Evolutionary conservation across 2,329 filamentous ascomycete species (phyloP).

Genomic region (Aspergillus ibericus): DNA sequence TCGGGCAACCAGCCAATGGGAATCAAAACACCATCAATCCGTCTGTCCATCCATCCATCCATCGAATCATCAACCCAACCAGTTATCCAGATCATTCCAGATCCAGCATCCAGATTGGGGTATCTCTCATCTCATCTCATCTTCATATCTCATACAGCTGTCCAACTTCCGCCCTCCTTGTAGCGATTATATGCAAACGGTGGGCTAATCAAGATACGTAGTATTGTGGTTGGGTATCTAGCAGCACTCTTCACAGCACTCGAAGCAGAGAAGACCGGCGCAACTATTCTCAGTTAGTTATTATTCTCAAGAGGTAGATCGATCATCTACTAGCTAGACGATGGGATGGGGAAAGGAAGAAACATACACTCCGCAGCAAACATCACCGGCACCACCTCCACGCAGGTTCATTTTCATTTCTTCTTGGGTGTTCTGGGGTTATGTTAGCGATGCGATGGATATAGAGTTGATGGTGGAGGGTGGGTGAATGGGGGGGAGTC

Average conservation of each 20-base stretch:
- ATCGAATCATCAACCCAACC: not conserved
- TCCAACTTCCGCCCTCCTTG: not conserved
- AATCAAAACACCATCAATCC: not conserved
- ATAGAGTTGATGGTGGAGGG: not conserved
- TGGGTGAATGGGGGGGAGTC: not conserved
- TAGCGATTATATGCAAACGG: not conserved
- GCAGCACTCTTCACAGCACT: conserved; percentile 30
- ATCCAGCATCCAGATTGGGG: not conserved
- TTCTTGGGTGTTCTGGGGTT: conserved; percentile 15
- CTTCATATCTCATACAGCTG: not conserved
- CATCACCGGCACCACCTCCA: conserved; percentile 28
- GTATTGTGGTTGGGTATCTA: conserved; percentile 10
- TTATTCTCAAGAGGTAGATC: not conserved
- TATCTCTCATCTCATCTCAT: not conserved
- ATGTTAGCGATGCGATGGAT: not conserved
- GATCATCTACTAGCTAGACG: not conserved
- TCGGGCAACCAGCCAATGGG: not conserved
- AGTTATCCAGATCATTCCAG: not conserved
- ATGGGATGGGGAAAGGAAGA: not conserved
- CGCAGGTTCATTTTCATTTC: conserved; percentile 27
- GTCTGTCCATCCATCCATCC: not conserved
- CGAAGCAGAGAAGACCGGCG: conserved; percentile 29
- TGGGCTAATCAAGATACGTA: not conserved
- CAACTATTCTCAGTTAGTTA: conserved; percentile 15
- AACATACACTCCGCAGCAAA: conserved; percentile 33